Conservation (phyloP, 2,329 filamentous ascomycete species). For the Emmonsiellopsis sp. region DNA sequence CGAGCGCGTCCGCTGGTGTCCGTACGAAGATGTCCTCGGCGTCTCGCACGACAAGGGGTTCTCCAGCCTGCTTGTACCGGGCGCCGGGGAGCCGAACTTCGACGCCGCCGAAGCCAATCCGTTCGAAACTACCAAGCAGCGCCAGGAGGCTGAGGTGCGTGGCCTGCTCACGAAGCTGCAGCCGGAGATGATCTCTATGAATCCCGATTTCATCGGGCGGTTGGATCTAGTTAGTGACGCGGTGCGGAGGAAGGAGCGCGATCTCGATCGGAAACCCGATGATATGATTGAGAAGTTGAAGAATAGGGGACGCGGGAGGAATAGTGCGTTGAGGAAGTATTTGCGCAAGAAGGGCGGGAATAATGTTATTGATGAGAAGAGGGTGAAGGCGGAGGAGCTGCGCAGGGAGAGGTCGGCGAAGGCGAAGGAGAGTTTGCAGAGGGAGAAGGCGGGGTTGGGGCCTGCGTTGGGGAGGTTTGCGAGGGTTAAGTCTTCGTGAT, state of each 20-base stretch:
- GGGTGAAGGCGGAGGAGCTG: conserved; percentile 74
- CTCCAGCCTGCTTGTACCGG: conserved; percentile 80
- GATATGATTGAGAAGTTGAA: conserved; percentile 51
- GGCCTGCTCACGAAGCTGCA: conserved; percentile 85
- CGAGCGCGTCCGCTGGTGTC: conserved; percentile 82
- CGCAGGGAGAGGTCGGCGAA: conserved; percentile 59
- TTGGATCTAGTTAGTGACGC: conserved; percentile 73
- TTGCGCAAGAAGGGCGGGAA: conserved; percentile 82
- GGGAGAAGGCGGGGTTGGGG: conserved; percentile 66
- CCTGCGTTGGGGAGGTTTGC: conserved; percentile 81
- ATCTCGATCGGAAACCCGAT: conserved; percentile 62
- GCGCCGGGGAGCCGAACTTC: conserved; percentile 94
- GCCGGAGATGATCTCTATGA: conserved; percentile 92
- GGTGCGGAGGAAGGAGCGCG: conserved; percentile 65
- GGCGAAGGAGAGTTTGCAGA: conserved; percentile 56
- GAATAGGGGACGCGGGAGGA: conserved; percentile 80
- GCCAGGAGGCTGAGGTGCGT: conserved; percentile 87
- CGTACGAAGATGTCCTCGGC: conserved; percentile 86
- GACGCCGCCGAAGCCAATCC: conserved; percentile 91
- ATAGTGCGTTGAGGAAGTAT: conserved; percentile 77
- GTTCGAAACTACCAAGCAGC: conserved; percentile 85
- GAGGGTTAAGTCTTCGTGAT: conserved; percentile 17
- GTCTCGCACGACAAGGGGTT: conserved; percentile 79
- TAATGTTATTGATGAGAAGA: conserved; percentile 95
- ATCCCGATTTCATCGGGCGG: conserved; percentile 84